Base-by-base conservation (phyloP, 2,329 filamentous ascomycete species). In the Tolypocladium cylindrosporum region DNA sequence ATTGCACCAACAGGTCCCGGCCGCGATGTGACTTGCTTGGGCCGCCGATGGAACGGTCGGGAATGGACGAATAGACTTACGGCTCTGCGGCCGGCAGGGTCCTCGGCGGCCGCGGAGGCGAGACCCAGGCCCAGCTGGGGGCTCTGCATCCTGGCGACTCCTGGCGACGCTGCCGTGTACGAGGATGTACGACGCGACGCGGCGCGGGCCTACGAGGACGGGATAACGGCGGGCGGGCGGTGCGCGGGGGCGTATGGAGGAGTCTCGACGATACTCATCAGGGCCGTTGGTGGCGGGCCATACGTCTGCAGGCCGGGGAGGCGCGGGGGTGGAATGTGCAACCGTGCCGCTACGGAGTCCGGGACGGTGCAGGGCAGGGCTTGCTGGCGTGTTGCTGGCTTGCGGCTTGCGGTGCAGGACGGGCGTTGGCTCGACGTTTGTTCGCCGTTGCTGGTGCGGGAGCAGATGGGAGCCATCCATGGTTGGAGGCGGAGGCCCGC, bases 51-150 rank as follows among this genome's bases (percentile, higher is more conserved):
- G 24, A 27, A 27, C 24, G 24, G 24, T 27, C 24, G 24, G 24
- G 24, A 27, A 27, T 27, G 24, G 24, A 27, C 24, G 37, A 27
- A 45, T 10, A 48, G 37, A 74, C 72, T 62, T 71, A 75, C 72
- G 61, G 72, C 72, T 69, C 71, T 64, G 45, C 71, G 65, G 34
- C 62, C 65, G 55, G 62, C 59, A 59, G 71, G 58, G 59, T 74
- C 72, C 45, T 75, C 72, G 72, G 69, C 58, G 55, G 66, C 70
- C 68, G 69, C 70, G 68, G 71, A 52, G 50, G 57, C 53, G 36
- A 48, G 19, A 34, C 53, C 48, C 16, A 45, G 39, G 54, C 54
- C 54, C 40, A 16, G 39, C 41, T 51, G 41, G 36, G 51, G 40
- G 2, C n/a, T 54, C 34, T 55, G 51, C 53, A 59, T 51, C 16